Evolutionary conservation across 2,329 filamentous ascomycete species (phyloP).

Genomic region (Aspergillus udagawae): DNA sequence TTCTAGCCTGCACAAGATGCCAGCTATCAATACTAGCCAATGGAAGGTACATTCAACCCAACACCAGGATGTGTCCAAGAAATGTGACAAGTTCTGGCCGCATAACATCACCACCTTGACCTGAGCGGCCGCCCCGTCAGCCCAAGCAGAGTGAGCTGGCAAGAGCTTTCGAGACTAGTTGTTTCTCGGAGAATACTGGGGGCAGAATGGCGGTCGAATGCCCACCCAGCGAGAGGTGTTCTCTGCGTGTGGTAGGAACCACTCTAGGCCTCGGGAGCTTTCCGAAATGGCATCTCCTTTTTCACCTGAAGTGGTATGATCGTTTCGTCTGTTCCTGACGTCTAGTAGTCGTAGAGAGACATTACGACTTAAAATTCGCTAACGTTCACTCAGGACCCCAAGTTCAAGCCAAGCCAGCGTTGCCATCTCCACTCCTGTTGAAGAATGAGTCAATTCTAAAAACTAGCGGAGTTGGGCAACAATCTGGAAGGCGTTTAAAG

Average conservation of each 20-base stretch:
- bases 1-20: not conserved
- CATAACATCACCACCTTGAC: not conserved
- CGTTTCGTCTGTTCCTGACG: not conserved
- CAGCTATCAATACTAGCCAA: not conserved
- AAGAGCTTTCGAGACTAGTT: not conserved
- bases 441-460: not conserved
- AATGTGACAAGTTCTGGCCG: not conserved
- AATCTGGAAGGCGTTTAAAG: slow-evolving; percentile 2
- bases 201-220: not conserved
- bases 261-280: not conserved
- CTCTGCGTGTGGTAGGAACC: not conserved
- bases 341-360: not conserved
- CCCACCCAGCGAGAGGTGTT: not conserved
- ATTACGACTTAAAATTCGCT: not conserved
- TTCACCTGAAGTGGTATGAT: not conserved
- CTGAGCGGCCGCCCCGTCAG: not conserved
- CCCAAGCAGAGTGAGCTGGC: not conserved
- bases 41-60: not conserved
- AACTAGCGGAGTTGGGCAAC: slow-evolving; percentile 22
- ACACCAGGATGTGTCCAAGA: not conserved
- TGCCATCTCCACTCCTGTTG: not conserved
- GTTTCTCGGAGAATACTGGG: not conserved
- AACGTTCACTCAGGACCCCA: not conserved
- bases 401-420: not conserved
- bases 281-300: not conserved